Percentiles rank a stretch among this genome's conserved stretches.
Conservation (phyloP, 208 protist genomes). For the Wallacemonas rigidus region DNA sequence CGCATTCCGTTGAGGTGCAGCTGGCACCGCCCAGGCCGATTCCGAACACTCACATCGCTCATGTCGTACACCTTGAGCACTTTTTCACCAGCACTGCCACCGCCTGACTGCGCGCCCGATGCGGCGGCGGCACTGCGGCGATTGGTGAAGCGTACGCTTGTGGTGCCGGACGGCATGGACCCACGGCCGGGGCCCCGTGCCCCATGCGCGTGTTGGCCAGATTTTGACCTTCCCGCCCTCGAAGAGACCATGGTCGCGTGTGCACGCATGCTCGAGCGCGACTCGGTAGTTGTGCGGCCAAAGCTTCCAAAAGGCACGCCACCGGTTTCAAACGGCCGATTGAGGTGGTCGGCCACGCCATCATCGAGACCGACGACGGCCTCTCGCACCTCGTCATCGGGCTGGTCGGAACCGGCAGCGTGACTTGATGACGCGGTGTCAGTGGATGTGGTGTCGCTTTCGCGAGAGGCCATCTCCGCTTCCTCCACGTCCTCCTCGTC, state of each 20-base stretch:
- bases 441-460: not conserved
- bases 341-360: conserved; percentile 16
- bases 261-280: not conserved
- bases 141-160: not conserved
- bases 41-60: conserved; percentile 54
- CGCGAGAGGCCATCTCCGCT: conserved; percentile 2
- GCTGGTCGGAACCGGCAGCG: conserved; percentile 9
- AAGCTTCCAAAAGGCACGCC: not conserved
- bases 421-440: not conserved
- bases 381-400: not conserved
- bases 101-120: not conserved
- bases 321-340: conserved; percentile 25
- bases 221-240: too few species aligned
- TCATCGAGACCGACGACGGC: conserved; percentile 12
- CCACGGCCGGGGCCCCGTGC: not conserved
- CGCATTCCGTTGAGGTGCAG: conserved; percentile 87
- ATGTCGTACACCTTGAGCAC: conserved; percentile 64
- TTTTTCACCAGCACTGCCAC: conserved; percentile 21
- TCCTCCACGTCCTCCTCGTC: conserved; percentile 16
- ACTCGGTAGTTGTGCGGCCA: conserved; percentile 3
- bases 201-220: not conserved
- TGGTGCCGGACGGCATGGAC: conserved; percentile 1
- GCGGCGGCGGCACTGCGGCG: not conserved
- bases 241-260: not conserved
- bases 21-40: conserved; percentile 55